Base-by-base conservation (phyloP, 345 rosid genomes). In the Moricandia arvensis region DNA sequence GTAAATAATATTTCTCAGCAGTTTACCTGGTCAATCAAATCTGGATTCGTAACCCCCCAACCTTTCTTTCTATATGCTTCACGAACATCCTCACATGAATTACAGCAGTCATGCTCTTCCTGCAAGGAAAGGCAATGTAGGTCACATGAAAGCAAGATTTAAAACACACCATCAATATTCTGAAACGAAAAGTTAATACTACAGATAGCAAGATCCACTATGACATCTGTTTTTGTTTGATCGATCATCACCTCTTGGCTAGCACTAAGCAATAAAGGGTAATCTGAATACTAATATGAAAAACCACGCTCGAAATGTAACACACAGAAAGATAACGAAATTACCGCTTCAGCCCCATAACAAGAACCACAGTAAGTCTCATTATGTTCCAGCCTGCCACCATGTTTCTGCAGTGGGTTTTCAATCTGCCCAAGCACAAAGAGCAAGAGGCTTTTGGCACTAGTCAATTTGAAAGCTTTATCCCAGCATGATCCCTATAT, bases 51-150 rank as follows among this genome's bases (percentile, higher is more conserved):
- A 61, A 93, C 38, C 0, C 89, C 96, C 98, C 97, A 93, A 26
- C 98, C 98, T 86, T 93, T 93, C 86, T 87, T 91, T 77, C 92
- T 80, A 77, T 93, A 93, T 75, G 98, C 97, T 86, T 91, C 97
- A 71, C 91, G 98, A 72, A 93, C 97, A 35, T 91, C 98, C 79
- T 93, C 98, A 72, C 97, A 93, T 43, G 84, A 61, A 82, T 91
- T 91, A 76, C 98, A 93, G 35, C 97, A 93, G 68, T 93, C 87
- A 30, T 93, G 96, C 81, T 87, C 92, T 70, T 88, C 27, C 98
- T 90, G 79, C 62, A 77, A 27, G 3, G 17, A 30, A 51, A 59
- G 75, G 47, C 7, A 66, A 26, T 34, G 65, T 33, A 45, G 0
- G 9, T 69, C 70, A 53, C 27, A 26, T 62, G 9, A 60, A 75